Evolutionary conservation across 2,329 filamentous ascomycete genomes (phyloP).

Genomic region (Apiospora rasikravindrae): DNA sequence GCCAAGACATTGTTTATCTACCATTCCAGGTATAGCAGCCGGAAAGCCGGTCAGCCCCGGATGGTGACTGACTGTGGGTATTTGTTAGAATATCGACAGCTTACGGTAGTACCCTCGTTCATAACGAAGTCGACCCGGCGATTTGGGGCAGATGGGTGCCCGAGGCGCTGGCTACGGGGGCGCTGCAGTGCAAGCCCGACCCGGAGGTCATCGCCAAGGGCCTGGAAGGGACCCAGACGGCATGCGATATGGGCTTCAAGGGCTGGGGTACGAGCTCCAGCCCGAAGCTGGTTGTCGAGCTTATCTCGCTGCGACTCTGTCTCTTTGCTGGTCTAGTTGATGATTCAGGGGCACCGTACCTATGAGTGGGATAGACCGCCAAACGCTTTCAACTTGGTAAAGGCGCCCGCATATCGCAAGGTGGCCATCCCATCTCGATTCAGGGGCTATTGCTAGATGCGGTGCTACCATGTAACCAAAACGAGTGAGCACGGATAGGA

Average conservation of each 20-base stretch:
- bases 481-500: too few species aligned
- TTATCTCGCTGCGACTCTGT: not conserved
- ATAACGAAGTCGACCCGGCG: slow-evolving; percentile 37
- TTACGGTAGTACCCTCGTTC: slow-evolving; percentile 35
- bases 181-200: slow-evolving; percentile 45
- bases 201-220: slow-evolving; percentile 47
- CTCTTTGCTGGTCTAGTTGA: not conserved
- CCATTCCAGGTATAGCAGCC: not conserved
- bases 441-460: not conserved
- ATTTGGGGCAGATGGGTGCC: slow-evolving; percentile 47
- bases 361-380: not conserved
- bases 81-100: slow-evolving; percentile 29
- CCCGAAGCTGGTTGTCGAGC: slow-evolving; percentile 12
- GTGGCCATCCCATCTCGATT: not conserved
- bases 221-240: slow-evolving; percentile 45
- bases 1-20: not conserved
- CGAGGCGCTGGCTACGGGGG: slow-evolving; percentile 42
- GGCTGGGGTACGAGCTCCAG: slow-evolving; percentile 1
- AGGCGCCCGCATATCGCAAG: too few species aligned
- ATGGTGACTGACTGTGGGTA: slow-evolving; percentile 30
- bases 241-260: slow-evolving; percentile 7
- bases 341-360: not conserved
- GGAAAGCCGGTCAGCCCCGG: not conserved
- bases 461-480: too few species aligned
- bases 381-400: not conserved